Percentiles rank a stretch among this genome's conserved stretches.
These are phyloP conservation scores for Botrytis tulipae DNA, from an alignment of 2,329 filamentous ascomycete genomes.

Conservation along the genomic window DNA sequence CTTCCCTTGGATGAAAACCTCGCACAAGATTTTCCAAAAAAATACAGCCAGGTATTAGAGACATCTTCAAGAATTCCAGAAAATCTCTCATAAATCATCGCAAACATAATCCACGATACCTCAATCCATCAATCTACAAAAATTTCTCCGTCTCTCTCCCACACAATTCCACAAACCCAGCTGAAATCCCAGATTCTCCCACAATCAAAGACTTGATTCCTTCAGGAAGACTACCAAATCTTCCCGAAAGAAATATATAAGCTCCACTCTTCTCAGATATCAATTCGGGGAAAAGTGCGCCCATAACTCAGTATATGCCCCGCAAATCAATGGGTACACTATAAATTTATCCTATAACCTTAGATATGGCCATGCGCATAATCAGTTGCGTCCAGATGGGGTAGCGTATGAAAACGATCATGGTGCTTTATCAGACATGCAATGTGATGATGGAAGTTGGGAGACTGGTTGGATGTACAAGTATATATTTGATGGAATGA, in stretches of 20 bases:
- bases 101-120: background rate
- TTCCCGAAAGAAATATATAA: constrained; percentile 1
- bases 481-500: background rate
- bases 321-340: no score
- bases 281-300: background rate
- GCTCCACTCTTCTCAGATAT: background rate
- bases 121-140: background rate
- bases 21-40: no score
- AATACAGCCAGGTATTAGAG: background rate
- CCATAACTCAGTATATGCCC: no score
- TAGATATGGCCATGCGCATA: background rate
- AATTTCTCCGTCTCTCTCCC: background rate
- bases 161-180: background rate
- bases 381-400: background rate
- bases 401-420: background rate
- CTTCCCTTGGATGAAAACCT: no score
- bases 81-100: background rate
- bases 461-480: background rate
- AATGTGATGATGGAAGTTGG: background rate
- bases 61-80: background rate
- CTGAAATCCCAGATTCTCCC: background rate
- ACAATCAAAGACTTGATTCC: background rate
- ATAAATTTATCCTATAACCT: no score
- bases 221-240: background rate
- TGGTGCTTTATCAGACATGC: background rate